These are phyloP conservation scores for Begonia fuchsioides DNA, from an alignment of 306 rosid genomes.

Conservation along the genomic window DNA sequence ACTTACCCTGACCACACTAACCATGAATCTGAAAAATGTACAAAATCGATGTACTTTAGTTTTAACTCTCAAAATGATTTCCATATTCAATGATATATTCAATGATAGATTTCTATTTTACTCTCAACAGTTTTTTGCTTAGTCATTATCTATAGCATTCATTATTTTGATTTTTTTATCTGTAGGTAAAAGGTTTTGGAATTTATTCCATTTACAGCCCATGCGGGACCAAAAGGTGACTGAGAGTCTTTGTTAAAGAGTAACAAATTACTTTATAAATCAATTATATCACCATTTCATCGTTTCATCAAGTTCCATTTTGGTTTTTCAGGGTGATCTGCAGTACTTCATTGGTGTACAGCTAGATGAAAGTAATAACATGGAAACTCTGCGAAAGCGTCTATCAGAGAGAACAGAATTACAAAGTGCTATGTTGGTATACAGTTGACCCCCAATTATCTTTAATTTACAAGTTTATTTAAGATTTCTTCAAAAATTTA, in stretches of 20 bases:
- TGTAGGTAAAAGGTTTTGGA: constrained; percentile 96
- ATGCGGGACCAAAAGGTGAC: constrained; percentile 89
- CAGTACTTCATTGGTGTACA: constrained; percentile 98
- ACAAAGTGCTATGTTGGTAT: constrained; percentile 69
- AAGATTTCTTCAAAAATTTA: too few relatives aligned
- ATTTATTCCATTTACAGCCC: constrained; percentile 97
- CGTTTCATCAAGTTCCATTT: constrained; percentile 10
- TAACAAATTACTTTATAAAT: constrained; percentile 4
- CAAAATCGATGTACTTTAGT: too few relatives aligned
- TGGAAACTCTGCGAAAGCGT: constrained; percentile 64
- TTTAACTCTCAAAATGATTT: too few relatives aligned
- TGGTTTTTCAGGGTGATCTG: constrained; percentile 65
- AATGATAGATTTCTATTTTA: too few relatives aligned
- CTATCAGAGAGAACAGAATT: constrained; percentile 57
- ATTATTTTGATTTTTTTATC: constrained; percentile 6
- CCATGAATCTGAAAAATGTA: too few relatives aligned
- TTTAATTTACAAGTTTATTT: too few relatives aligned
- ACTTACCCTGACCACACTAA: too few relatives aligned
- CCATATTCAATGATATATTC: too few relatives aligned
- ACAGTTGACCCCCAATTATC: constrained; percentile 2
- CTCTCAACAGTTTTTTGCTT: too few relatives aligned
- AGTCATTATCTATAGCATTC: background rate
- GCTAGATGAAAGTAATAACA: constrained; percentile 85
- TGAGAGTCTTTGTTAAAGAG: background rate
- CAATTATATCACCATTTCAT: background rate